A percentile compares a stretch with the other conserved stretches of the same genome.
These are phyloP conservation scores for Nicotiana rustica DNA, from an alignment of 305 asterid species.

Conservation along the genomic window DNA sequence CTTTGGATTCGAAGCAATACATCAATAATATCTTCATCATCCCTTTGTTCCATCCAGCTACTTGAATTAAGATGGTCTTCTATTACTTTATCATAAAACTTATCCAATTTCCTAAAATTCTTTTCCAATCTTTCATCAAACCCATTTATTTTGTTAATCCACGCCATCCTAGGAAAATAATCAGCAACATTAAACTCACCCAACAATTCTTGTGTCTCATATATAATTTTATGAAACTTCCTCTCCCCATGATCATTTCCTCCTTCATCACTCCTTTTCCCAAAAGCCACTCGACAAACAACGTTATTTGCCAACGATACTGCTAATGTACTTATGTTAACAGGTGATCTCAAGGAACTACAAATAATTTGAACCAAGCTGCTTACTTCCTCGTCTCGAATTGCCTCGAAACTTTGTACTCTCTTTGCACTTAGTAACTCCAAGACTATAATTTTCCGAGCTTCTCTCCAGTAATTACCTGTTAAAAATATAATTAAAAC, in stretches of 20 bases:
- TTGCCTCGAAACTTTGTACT: constrained; percentile 33
- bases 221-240: constrained; percentile 34
- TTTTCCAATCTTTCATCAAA: constrained; percentile 34
- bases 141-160: constrained; percentile 42
- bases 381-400: constrained; percentile 36
- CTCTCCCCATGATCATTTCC: not conserved
- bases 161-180: constrained; percentile 36
- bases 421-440: constrained; percentile 49
- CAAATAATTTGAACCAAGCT: constrained; percentile 29
- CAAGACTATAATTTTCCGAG: constrained; percentile 42
- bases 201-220: constrained; percentile 37
- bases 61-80: constrained; percentile 35
- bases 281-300: constrained; percentile 34
- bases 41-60: not conserved
- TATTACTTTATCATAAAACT: constrained; percentile 36
- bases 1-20: constrained; percentile 36
- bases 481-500: not conserved
- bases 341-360: not conserved
- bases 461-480: constrained; percentile 51
- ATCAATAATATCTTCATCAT: constrained; percentile 39
- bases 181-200: constrained; percentile 42
- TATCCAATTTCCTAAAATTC: constrained; percentile 39
- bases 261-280: not conserved
- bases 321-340: constrained; percentile 31
- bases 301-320: constrained; percentile 31